Conservation (phyloP, 805 yeast genomes). For the Debaryomyces maramus region DNA sequence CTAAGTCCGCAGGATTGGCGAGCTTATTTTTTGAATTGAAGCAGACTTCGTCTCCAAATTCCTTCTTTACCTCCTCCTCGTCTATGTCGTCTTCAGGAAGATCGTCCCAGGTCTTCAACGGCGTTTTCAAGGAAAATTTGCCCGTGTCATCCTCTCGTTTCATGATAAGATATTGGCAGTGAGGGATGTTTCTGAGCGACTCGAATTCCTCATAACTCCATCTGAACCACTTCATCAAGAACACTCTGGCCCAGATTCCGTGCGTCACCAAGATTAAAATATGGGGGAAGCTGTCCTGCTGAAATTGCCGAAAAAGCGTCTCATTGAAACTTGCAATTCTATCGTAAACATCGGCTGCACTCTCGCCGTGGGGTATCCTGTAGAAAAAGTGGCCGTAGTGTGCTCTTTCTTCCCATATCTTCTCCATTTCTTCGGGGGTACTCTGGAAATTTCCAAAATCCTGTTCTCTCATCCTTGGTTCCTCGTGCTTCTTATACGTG, state of each 20-base stretch:
- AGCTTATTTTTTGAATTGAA: conserved; percentile 38
- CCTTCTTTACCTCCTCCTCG: conserved; percentile 36
- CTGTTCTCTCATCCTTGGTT: conserved; percentile 90
- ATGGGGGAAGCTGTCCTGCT: conserved; percentile 67
- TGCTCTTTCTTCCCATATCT: conserved; percentile 81
- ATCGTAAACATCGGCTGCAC: conserved; percentile 95
- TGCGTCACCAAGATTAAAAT: conserved; percentile 85
- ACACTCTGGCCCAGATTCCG: conserved; percentile 93
- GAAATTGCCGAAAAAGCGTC: conserved; percentile 79
- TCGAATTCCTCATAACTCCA: conserved; percentile 93
- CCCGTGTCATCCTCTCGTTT: conserved; percentile 52
- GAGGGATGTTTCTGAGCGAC: conserved; percentile 75
- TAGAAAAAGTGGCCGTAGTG: conserved; percentile 80
- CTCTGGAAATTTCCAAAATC: conserved; percentile 94
- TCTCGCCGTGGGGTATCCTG: conserved; percentile 89
- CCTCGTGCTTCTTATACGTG: conserved; percentile 66
- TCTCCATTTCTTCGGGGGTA: conserved; percentile 71
- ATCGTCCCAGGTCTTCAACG: conserved; percentile 72
- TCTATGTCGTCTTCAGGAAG: conserved; percentile 43
- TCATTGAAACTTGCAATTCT: conserved; percentile 89
- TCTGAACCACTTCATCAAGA: conserved; percentile 90
- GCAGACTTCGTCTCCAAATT: conserved; percentile 35
- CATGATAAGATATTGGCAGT: conserved; percentile 82
- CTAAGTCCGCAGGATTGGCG: conserved; percentile 36
- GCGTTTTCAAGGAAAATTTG: conserved; percentile 59